These are phyloP conservation scores for Eucalyptus pauciflora DNA, from an alignment of 345 rosid genomes.

Conservation along the genomic window DNA sequence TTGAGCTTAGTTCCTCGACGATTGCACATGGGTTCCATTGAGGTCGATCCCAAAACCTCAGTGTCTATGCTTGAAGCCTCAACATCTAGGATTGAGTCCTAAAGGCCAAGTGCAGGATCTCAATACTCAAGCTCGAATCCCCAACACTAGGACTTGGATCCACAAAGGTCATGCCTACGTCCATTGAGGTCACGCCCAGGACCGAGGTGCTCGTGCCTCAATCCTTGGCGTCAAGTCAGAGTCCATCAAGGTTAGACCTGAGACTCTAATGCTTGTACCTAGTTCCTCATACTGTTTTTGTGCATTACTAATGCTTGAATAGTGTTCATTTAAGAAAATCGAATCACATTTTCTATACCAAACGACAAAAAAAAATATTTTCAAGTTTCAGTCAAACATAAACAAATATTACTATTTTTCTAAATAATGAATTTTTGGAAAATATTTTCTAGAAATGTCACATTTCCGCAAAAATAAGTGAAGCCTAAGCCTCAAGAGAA, in stretches of 20 bases:
- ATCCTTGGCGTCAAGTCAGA: no score
- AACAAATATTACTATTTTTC: no score
- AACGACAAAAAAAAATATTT: no score
- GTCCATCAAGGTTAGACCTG: accelerated
- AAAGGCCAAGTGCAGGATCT: accelerated
- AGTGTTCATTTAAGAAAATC: no score
- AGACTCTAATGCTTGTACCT: no score
- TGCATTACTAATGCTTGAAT: neutral
- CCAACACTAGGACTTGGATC: neutral
- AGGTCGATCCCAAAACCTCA: no score
- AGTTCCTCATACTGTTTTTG: accelerated
- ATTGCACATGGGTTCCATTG: no score
- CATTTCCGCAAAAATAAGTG: accelerated
- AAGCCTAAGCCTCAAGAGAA: neutral
- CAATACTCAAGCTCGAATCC: no score
- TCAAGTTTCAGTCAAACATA: neutral
- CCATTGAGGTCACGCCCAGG: accelerated
- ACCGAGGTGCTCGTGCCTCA: no score
- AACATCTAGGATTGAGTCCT: accelerated
- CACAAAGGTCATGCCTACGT: neutral
- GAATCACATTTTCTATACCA: neutral
- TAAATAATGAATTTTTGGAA: no score
- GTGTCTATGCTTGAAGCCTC: accelerated
- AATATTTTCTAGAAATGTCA: no score
- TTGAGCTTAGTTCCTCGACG: accelerated